Base-by-base conservation (phyloP, 1,284 basidiomycete species). In the Flammula alnicola region DNA sequence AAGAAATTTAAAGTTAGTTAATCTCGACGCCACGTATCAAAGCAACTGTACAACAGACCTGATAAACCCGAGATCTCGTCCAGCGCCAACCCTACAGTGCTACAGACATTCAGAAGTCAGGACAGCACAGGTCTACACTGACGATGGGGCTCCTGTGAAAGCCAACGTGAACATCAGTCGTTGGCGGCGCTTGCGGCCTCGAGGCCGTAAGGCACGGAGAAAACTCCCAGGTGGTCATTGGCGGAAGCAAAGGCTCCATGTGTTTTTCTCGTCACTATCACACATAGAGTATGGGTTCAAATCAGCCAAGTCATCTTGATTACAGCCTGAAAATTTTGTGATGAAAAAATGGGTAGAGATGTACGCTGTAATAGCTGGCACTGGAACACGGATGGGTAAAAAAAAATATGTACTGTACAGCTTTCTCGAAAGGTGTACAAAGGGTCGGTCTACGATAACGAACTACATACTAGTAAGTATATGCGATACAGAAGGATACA, bases 141-240 rank as follows among this genome's bases (percentile, higher is more conserved):
- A 45, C 38, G 25, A 32, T 38, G 36, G 42, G 35, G 41, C 33
- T 19, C 29, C 44, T 49, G 43, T 47, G 52, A 51, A 52, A 55
- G 52, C 47, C 37, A 52, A 36, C 53, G n/a, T n/a, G 25, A 49
- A 38, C 36, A 39, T 33, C 52, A 46, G 39, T 47, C 45, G 14
- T 39, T 17, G 22, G 37, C 50, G 42, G 33, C n/a, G 40, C 47
- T 51, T 42, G 29, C 52, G 47, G 50, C 53, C 56, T 55, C 54
- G 47, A 55, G 56, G 56, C 52, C 47, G 46, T 32, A 22, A 12
- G 26, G 19, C 26, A 32, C 41, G 45, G 51, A 37, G 36, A 37
- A 48, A 51, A 46, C 17, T 39, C 31, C 44, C 53, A 36, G 31
- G 17, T 36, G 17, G 4, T 4, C 20, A 16, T 2, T 19, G 14